These are phyloP conservation scores for Suhomyces anneliseae DNA, from an alignment of 1,139 yeast species.

Conservation along the genomic window DNA sequence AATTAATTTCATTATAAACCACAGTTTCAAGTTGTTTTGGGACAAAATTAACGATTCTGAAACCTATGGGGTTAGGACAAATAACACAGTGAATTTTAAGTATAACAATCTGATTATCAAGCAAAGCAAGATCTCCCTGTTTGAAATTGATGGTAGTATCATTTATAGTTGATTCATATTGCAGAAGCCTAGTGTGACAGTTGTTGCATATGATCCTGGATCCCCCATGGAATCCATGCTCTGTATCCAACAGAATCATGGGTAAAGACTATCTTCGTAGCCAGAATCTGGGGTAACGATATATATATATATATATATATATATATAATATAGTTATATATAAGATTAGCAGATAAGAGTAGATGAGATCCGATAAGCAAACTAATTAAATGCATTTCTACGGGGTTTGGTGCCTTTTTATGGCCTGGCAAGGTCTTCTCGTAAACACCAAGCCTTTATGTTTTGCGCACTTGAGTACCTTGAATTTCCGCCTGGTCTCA, in stretches of 20 bases:
- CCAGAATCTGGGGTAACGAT: background rate
- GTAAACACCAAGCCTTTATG: background rate
- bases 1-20: background rate
- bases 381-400: background rate
- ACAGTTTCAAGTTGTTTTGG: conserved; percentile 4
- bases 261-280: background rate
- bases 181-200: conserved; percentile 14
- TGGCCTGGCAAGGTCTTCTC: background rate
- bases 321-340: background rate
- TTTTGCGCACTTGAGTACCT: background rate
- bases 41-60: conserved; percentile 14
- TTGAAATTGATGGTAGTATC: background rate
- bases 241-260: background rate
- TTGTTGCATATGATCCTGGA: conserved; percentile 13
- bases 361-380: background rate
- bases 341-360: background rate
- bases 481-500: background rate
- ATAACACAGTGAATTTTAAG: conserved; percentile 13
- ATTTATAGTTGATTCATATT: background rate
- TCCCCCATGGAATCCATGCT: background rate
- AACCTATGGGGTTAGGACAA: conserved; percentile 19
- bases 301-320: no score
- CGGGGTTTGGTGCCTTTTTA: background rate
- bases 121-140: conserved; percentile 5
- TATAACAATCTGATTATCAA: conserved; percentile 7